Conservation (phyloP, 208 protist genomes). For the Trichomonas gallinae region DNA sequence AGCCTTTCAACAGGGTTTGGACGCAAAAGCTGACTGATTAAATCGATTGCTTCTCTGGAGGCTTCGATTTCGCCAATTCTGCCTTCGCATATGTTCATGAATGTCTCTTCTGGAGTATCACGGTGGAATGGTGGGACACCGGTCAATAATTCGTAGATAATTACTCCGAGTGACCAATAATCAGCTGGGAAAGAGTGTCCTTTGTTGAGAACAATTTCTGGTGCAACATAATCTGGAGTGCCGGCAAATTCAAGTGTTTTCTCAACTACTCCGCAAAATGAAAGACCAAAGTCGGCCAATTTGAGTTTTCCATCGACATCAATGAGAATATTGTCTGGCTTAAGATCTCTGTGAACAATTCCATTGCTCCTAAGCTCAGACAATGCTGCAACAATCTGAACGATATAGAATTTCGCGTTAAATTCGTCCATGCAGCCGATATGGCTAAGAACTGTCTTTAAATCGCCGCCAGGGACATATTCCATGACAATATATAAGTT, state of each 20-base stretch:
- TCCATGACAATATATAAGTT: constrained; percentile 1
- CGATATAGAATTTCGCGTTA: background rate
- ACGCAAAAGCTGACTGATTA: background rate
- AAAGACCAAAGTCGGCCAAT: background rate
- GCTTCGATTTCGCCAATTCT: too few species aligned
- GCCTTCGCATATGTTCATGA: background rate
- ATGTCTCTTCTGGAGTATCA: background rate
- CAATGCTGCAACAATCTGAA: background rate
- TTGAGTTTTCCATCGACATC: background rate
- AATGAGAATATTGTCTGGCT: background rate
- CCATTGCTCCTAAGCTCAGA: background rate
- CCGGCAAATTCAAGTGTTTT: background rate
- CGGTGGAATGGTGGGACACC: background rate
- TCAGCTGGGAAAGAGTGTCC: background rate
- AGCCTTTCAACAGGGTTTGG: background rate
- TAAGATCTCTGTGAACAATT: background rate
- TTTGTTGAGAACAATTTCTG: background rate
- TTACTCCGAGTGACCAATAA: background rate
- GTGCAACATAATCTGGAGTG: background rate
- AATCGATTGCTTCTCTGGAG: background rate
- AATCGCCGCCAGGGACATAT: background rate
- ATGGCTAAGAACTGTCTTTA: background rate
- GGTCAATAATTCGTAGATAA: background rate
- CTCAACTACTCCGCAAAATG: background rate
- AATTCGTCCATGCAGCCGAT: background rate